These are phyloP conservation scores for Mucor indicus DNA, from an alignment of 371 early-diverging fungal genomes.

Conservation along the genomic window DNA sequence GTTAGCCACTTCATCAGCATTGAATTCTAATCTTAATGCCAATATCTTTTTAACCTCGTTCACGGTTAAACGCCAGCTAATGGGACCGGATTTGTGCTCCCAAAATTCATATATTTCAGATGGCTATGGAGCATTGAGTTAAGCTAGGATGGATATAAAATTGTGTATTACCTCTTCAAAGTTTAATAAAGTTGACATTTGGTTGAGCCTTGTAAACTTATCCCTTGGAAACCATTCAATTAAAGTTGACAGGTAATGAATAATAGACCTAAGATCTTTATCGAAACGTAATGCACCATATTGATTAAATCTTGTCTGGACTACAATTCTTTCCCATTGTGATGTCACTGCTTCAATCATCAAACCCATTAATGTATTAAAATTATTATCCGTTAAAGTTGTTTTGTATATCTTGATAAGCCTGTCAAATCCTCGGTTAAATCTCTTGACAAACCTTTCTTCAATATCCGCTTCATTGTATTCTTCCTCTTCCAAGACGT, in stretches of 20 bases:
- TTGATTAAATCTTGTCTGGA: constrained; percentile 82
- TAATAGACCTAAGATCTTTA: constrained; percentile 80
- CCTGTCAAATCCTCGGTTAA: constrained; percentile 61
- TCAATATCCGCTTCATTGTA: constrained; percentile 80
- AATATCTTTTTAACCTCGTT: constrained; percentile 61
- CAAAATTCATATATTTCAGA: constrained; percentile 71
- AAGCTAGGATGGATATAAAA: background rate
- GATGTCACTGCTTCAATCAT: constrained; percentile 62
- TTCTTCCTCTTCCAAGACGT: constrained; percentile 87
- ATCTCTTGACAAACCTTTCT: constrained; percentile 76
- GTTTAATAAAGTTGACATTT: constrained; percentile 78
- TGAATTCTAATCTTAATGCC: constrained; percentile 35
- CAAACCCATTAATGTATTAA: constrained; percentile 55
- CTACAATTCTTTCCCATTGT: constrained; percentile 88
- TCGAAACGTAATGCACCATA: constrained; percentile 85
- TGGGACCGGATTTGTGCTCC: constrained; percentile 62
- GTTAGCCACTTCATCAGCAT: constrained; percentile 19
- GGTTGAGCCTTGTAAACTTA: constrained; percentile 74
- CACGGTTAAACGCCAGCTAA: constrained; percentile 66
- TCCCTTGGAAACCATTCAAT: constrained; percentile 70
- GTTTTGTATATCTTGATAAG: constrained; percentile 42
- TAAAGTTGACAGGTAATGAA: constrained; percentile 63
- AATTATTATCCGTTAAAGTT: constrained; percentile 71
- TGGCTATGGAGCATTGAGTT: constrained; percentile 27
- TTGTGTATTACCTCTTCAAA: constrained; percentile 58